Base-by-base conservation (phyloP, 148 eudicot genomes). In the Limonium bicolor region DNA sequence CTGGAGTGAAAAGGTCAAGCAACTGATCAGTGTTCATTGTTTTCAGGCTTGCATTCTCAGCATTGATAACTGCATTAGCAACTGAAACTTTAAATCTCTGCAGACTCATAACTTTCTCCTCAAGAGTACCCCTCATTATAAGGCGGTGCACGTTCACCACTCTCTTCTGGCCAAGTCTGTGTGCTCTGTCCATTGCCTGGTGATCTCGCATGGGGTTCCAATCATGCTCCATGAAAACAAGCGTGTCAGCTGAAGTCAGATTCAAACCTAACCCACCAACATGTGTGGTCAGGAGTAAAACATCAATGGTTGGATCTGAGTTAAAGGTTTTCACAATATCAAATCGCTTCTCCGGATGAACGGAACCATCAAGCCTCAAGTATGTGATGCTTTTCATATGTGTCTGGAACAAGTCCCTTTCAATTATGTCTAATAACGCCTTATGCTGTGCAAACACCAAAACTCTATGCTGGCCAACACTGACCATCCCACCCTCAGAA, bases 181-280 rank as follows among this genome's bases (percentile, higher is more conserved):
- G 99, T 15, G 99, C 99, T 71, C 99, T 65, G 65, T 92, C 99
- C 95, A 92, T 92, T 41, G 99, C 99, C 94, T 92, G 70, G 35
- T 66, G 99, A 70, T 92, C 99, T 30, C 95, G 71, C 99, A 92
- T 92, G 19, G 99, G 99, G 62, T 92, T 92, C 99, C 99, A 92
- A 50, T 92, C 99, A 70, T 92, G 95, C 81, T 92, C 99, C 99
- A 92, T 77, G 51, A 92, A 92, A 38, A 92, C 63, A 19, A 92
- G 94, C 36, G 99, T 92, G 66, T 92, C 99, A 43, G 99, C 95
- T 20, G 99, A 92, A 21, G 99, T 92, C 63, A 92, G 56, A 61
- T 92, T 92, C 61, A 92, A 61, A 61, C 99, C 99, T 31, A 92
- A 90, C 36, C 66, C 65, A 27, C 48, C 83, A 65, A 87, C 95